A percentile compares a stretch with the other conserved stretches of the same genome.
phyloP scores from a whole-genome alignment of 2,329 filamentous ascomycete species.

The Zymoseptoria pseudotritici region DNA sequence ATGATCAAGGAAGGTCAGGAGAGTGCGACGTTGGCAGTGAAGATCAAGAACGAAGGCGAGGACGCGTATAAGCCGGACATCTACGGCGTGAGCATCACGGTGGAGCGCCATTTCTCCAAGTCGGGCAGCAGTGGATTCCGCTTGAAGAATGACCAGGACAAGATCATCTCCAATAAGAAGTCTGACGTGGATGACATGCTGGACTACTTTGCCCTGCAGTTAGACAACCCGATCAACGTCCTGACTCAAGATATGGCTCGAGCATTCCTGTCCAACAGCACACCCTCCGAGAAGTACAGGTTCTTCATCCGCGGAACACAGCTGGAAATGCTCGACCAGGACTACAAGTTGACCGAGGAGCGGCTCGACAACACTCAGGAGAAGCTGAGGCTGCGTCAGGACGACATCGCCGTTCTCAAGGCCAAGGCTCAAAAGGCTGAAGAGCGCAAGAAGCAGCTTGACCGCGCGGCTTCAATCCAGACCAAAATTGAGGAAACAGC shows the following conservation, averaged over 20 bases:
- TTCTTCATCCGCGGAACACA: conserved; percentile 95
- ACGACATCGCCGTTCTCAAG: conserved; percentile 57
- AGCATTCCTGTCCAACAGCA: conserved; percentile 82
- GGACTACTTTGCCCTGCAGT: conserved; percentile 86
- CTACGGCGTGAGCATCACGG: conserved; percentile 76
- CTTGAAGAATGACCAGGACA: conserved; percentile 65
- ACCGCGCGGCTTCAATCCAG: conserved; percentile 59
- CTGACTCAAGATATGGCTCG: conserved; percentile 92
- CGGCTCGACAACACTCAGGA: conserved; percentile 64
- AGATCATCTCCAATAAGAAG: conserved; percentile 72
- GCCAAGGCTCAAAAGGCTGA: conserved; percentile 54
- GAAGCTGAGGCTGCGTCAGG: conserved; percentile 54
- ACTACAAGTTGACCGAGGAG: conserved; percentile 79
- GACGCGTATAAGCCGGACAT: conserved; percentile 75
- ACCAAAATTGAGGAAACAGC: conserved; percentile 52
- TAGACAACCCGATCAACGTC: conserved; percentile 94
- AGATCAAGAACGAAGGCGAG: conserved; percentile 81
- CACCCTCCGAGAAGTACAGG: conserved; percentile 79
- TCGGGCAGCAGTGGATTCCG: conserved; percentile 71
- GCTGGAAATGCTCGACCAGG: conserved; percentile 81
- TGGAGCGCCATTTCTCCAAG: conserved; percentile 83
- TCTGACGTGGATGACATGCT: conserved; percentile 84
- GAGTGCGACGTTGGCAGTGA: conserved; percentile 65
- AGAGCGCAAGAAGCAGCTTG: conserved; percentile 56
- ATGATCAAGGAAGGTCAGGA: conserved; percentile 87